phyloP scores from a whole-genome alignment of 1,284 basidiomycete species.

The Cryptococcus sp. region DNA sequence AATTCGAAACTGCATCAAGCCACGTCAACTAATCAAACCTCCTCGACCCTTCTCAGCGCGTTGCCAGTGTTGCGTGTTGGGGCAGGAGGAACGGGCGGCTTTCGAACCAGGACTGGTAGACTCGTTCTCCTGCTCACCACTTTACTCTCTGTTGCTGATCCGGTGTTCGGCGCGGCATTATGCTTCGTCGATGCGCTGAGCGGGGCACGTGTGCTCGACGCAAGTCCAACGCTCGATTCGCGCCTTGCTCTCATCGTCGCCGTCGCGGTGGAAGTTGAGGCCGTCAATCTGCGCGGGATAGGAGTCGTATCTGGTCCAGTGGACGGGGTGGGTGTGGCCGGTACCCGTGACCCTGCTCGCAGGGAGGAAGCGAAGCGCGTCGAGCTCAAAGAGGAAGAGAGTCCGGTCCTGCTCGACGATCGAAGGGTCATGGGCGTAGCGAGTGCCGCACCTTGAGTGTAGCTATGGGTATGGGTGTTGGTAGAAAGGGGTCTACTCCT shows the following conservation, averaged over 20 bases:
- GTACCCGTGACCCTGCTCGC: conserved; percentile 5
- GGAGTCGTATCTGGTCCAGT: conserved; percentile 12
- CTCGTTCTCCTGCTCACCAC: conserved; percentile 22
- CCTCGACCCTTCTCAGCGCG: no score
- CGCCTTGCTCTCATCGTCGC: conserved; percentile 1
- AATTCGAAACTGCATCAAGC: no score
- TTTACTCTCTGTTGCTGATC: background rate
- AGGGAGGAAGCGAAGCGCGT: conserved; percentile 1
- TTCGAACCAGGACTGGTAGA: conserved; percentile 24
- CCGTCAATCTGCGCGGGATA: conserved; percentile 12
- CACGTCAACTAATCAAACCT: no score
- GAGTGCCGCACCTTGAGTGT: no score
- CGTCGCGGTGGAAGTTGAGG: conserved; percentile 2
- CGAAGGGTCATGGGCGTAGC: background rate
- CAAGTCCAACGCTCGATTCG: background rate
- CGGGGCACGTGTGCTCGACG: conserved; percentile 5
- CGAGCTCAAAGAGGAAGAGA: background rate
- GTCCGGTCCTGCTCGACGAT: no score
- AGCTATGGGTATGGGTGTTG: background rate
- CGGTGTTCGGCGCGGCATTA: conserved; percentile 4
- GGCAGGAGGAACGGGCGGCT: no score
- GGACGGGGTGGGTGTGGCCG: conserved; percentile 16
- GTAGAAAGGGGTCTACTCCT: conserved; percentile 5
- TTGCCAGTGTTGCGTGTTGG: no score
- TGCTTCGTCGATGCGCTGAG: conserved; percentile 25